Base-by-base conservation (phyloP, 495 filamentous ascomycete genomes). In the Penicillium samsonianum region DNA sequence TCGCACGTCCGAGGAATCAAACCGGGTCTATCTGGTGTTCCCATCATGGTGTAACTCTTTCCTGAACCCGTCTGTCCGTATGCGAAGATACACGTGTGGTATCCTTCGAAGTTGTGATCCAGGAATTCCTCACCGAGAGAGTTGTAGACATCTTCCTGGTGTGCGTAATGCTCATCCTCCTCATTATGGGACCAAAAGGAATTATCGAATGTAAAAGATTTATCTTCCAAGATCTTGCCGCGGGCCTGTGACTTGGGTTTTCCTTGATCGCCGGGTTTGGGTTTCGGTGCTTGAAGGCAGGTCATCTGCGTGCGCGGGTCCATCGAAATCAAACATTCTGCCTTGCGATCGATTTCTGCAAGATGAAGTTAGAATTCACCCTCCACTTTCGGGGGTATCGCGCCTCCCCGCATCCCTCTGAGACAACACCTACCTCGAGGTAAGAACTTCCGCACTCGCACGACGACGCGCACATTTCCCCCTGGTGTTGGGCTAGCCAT, bases 11-110 rank as follows among this genome's bases (percentile, higher is more conserved):
- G 84, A 3, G 94, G 94, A 59, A 99, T 99, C 41, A 99, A 80
- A 6, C 94, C 94, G 0, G 92, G 92, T 58, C 92, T 82, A 22
- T 87, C 83, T 3, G 86, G 85, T 2, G 90, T 95, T 31, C 94
- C 94, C 94, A 99, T 99, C 95, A 99, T 98, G 17, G 94, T 96
- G 73, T 98, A 99, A 71, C 88, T 92, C 77, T 99, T 99, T 20
- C 94, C 94, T 2, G 93, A 95, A 19, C 94, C 94, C 0, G 94
- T 99, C 78, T 99, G 94, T 16, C 94, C 93, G 64, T 99, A 99
- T 43, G 94, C 95, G 67, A 99, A 98, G 59, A 99, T 98, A 68
- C 94, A 99, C 0, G 94, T 99, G 72, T 99, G 92, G 73, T 98
- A 99, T 56, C 94, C 94, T 65, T 97, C 93, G 61, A 99, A 99